Conservation (phyloP, 371 early-diverging fungal species). For the Lichtheimia ornata region DNA sequence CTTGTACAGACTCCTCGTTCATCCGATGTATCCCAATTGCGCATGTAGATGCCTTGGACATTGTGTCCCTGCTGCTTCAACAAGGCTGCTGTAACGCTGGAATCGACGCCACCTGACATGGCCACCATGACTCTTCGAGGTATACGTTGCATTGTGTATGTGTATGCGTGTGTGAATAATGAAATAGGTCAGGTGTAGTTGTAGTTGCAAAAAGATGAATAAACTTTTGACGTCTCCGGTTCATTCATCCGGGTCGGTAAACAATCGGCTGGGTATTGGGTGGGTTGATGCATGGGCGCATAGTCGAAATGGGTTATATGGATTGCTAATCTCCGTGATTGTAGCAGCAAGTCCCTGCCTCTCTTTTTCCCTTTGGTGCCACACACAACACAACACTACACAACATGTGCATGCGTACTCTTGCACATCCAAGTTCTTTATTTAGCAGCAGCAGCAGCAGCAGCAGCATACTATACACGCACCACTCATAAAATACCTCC, state of each 20-base stretch:
- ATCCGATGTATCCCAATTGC: slow-evolving; percentile 90
- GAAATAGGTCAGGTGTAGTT: background rate
- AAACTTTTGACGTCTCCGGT: background rate
- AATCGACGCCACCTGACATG: slow-evolving; percentile 94
- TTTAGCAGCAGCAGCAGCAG: too few species aligned
- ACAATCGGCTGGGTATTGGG: background rate
- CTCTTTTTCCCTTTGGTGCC: too few species aligned
- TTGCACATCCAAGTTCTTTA: too few species aligned
- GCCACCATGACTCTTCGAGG: slow-evolving; percentile 62
- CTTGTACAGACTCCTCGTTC: slow-evolving; percentile 83
- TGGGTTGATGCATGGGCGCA: background rate
- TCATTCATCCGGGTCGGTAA: background rate
- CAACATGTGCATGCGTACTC: too few species aligned
- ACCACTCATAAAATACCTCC: too few species aligned
- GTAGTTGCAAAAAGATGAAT: background rate
- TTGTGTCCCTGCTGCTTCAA: slow-evolving; percentile 64
- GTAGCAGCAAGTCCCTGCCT: background rate
- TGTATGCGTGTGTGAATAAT: background rate
- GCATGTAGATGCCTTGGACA: slow-evolving; percentile 88
- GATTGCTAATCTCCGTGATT: background rate
- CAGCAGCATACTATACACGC: too few species aligned
- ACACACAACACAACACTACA: too few species aligned
- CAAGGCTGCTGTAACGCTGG: slow-evolving; percentile 81
- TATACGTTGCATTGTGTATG: background rate
- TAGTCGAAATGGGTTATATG: slow-evolving; percentile 3